phyloP scores from a whole-genome alignment of 495 filamentous ascomycete species.

The Xylaria nigripes region DNA sequence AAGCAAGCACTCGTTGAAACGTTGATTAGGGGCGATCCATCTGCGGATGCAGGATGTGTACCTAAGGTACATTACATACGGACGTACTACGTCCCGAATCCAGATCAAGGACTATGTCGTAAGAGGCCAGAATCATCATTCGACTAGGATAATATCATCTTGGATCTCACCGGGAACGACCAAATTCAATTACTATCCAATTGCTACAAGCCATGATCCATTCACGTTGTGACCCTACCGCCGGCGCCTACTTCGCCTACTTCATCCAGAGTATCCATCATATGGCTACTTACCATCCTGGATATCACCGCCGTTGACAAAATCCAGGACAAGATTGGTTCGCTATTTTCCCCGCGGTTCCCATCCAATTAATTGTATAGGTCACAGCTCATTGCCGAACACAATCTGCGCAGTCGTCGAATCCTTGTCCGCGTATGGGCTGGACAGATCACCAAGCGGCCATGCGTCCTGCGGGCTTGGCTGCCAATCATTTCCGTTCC shows the following conservation, averaged over 20 bases:
- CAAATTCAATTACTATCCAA: too few species aligned
- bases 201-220: too few species aligned
- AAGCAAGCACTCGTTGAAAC: too few species aligned
- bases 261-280: too few species aligned
- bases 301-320: not conserved
- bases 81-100: too few species aligned
- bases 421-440: not conserved
- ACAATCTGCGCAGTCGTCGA: not conserved
- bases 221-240: not conserved
- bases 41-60: too few species aligned
- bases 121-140: too few species aligned
- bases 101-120: too few species aligned
- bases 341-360: not conserved
- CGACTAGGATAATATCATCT: too few species aligned
- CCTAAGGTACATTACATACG: too few species aligned
- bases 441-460: slow-evolving; percentile 7
- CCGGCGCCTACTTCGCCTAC: not conserved
- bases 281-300: not conserved
- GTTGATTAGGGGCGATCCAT: too few species aligned
- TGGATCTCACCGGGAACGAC: too few species aligned
- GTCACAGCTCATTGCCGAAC: slow-evolving; percentile 1
- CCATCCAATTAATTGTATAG: not conserved
- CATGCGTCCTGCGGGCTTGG: not conserved
- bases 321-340: not conserved
- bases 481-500: slow-evolving; percentile 5